Percentiles rank a stretch among this genome's conserved stretches.
These are phyloP conservation scores for Leptodermis oblonga DNA, from an alignment of 257 asterid genomes.

Conservation along the genomic window DNA sequence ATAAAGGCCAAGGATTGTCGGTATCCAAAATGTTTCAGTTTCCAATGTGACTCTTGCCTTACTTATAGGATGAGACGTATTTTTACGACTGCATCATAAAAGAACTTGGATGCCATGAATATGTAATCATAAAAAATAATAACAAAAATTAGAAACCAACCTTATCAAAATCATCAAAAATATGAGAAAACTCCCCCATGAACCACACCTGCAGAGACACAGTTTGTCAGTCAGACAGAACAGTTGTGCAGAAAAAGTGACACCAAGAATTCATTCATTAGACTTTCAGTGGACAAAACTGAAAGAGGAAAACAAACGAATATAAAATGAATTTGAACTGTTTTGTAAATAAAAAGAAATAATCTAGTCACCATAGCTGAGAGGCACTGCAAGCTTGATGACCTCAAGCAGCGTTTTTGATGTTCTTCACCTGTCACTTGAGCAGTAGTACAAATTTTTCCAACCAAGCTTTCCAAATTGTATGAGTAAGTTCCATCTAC, in stretches of 20 bases:
- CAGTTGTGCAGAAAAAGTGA: background rate
- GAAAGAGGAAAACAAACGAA: background rate
- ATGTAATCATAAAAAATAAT: too few species aligned
- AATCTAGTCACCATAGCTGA: conserved; percentile 76
- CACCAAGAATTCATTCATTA: background rate
- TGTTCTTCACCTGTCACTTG: conserved; percentile 52
- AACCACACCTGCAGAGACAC: conserved; percentile 71
- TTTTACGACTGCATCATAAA: too few species aligned
- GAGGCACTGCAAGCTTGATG: conserved; percentile 87
- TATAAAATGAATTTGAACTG: background rate
- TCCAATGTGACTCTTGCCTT: too few species aligned
- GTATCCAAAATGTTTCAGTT: too few species aligned
- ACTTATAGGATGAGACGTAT: too few species aligned
- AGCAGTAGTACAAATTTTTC: conserved; percentile 64
- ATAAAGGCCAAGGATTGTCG: too few species aligned
- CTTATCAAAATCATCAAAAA: conserved; percentile 75
- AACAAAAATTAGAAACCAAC: conserved; percentile 34
- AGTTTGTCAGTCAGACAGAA: conserved; percentile 9
- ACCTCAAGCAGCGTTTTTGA: conserved; percentile 58
- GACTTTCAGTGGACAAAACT: background rate
- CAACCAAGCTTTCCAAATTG: conserved; percentile 67
- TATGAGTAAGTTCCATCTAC: conserved; percentile 75
- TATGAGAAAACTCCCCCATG: conserved; percentile 82
- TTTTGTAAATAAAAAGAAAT: background rate
- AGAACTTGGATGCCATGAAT: too few species aligned